Evolutionary conservation across 2,329 filamentous ascomycete species (phyloP).

Genomic region (Fusarium virguliforme): DNA sequence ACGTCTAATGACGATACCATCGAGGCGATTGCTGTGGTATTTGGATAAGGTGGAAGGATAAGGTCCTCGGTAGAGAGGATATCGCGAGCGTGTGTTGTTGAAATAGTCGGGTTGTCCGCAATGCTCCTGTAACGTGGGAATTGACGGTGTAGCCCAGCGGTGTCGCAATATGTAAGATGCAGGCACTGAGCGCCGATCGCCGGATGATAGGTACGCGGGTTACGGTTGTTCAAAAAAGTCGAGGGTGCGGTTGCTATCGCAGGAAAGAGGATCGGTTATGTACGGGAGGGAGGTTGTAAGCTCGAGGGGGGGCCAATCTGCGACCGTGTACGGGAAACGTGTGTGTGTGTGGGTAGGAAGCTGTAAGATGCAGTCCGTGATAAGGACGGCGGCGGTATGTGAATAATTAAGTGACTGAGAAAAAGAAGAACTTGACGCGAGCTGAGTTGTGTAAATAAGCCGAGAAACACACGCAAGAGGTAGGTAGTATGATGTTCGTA

Average conservation of each 20-base stretch:
- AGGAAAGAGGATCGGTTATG: constrained; percentile 20
- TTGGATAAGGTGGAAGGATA: constrained; percentile 6
- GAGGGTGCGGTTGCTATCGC: constrained; percentile 11
- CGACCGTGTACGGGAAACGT: constrained; percentile 43
- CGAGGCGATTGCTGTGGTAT: constrained; percentile 45
- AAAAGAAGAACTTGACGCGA: constrained; percentile 24
- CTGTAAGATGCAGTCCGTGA: constrained; percentile 29
- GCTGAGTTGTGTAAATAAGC: constrained; percentile 36
- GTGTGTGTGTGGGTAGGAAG: constrained; percentile 45
- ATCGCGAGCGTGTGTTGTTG: constrained; percentile 27
- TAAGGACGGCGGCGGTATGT: constrained; percentile 6
- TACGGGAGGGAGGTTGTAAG: constrained; percentile 5
- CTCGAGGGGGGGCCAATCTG: constrained; percentile 40
- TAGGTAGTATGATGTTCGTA: constrained; percentile 39
- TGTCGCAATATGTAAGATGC: constrained; percentile 34
- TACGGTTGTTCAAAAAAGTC: constrained; percentile 32
- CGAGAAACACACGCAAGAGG: constrained; percentile 23
- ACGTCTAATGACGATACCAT: constrained; percentile 56
- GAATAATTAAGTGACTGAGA: constrained; percentile 8
- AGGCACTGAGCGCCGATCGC: constrained; percentile 38
- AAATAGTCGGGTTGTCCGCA: constrained; percentile 13
- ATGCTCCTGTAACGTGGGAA: constrained; percentile 24
- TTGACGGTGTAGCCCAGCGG: constrained; percentile 24
- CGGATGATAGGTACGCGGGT: constrained; percentile 24
- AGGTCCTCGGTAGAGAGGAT: constrained; percentile 25